Base-by-base conservation (phyloP, 129 eudicot species). In the Pseudognaphalium luteoalbum region DNA sequence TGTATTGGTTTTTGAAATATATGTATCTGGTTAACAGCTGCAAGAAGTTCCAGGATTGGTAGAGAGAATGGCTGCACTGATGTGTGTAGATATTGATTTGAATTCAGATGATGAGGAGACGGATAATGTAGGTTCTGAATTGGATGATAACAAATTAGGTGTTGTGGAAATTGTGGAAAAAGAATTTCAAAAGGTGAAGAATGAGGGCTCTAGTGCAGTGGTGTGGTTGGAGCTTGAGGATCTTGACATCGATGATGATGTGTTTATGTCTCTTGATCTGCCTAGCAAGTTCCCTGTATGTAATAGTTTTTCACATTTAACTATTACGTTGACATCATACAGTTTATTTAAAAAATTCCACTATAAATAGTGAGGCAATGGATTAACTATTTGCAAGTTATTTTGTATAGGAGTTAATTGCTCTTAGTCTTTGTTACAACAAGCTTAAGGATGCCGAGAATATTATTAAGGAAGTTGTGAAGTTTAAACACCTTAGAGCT, bases 171-270 rank as follows among this genome's bases (percentile, higher is more conserved):
- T 91, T 25, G 83, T 95, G 47, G 90, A 89, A 83, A 86, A 80
- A 73, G 96, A 89, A 85, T 59, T 80, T 56, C 60, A 82, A 62
- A 87, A 77, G 83, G 88, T 84, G 5, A 86, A 86, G 82, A 87
- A 81, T 21, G 82, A 77, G 22, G 90, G 96, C 7, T 30, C 19
- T 69, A 85, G 70, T 76, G 73, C 90, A 12, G 84, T 91, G 66
- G 82, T 79, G 82, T 95, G 99, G 99, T 78, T 95, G 88, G 99
- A 95, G 76, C 93, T 95, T 6, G 99, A 95, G 71, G 96, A 86
- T 83, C 96, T 95, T 54, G 91, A 84, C 47, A 77, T 95, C 52
- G 94, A 95, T 71, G 99, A 95, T 68, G 86, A 72, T 63, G 51
- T 57, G 76, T 86, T 91, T 28, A 25, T 87, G 51, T 87, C 92